These are phyloP conservation scores for Chytridium lagenaria DNA, from an alignment of 371 early-diverging fungal species.

Conservation along the genomic window DNA sequence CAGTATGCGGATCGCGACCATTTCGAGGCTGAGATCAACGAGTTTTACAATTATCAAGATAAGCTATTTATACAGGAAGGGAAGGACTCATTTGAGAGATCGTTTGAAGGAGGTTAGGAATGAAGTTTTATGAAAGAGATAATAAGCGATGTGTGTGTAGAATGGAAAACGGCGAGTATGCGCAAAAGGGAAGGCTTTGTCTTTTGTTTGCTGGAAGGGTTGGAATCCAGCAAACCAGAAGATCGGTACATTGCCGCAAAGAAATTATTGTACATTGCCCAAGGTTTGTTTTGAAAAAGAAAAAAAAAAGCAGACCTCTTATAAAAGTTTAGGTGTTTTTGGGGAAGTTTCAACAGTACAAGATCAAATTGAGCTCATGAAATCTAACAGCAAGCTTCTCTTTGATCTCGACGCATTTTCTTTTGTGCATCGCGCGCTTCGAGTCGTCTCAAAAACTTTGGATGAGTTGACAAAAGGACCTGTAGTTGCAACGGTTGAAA, in stretches of 20 bases:
- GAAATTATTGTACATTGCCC: constrained; percentile 64
- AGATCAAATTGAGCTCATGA: constrained; percentile 57
- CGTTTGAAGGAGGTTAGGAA: constrained; percentile 47
- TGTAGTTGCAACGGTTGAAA: constrained; percentile 10
- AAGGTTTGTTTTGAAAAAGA: constrained; percentile 54
- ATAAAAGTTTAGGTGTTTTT: constrained; percentile 34
- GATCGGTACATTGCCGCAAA: constrained; percentile 56
- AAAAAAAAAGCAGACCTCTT: background rate
- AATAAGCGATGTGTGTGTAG: constrained; percentile 24
- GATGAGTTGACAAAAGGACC: constrained; percentile 30
- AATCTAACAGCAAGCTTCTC: constrained; percentile 57
- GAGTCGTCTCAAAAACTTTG: constrained; percentile 47
- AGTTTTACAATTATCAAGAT: constrained; percentile 75
- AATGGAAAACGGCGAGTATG: constrained; percentile 28
- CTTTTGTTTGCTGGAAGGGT: constrained; percentile 57
- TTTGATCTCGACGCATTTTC: constrained; percentile 60
- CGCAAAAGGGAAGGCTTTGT: constrained; percentile 38
- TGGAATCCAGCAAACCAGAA: constrained; percentile 59
- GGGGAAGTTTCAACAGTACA: constrained; percentile 43
- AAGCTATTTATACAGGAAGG: constrained; percentile 56
- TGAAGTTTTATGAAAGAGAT: background rate
- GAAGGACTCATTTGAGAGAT: constrained; percentile 51
- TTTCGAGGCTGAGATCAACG: constrained; percentile 71
- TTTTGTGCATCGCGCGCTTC: constrained; percentile 56
- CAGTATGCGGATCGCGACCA: constrained; percentile 68